Evolutionary conservation across 805 yeast species (phyloP).

Genomic region (Saccharomycopsis sp.): DNA sequence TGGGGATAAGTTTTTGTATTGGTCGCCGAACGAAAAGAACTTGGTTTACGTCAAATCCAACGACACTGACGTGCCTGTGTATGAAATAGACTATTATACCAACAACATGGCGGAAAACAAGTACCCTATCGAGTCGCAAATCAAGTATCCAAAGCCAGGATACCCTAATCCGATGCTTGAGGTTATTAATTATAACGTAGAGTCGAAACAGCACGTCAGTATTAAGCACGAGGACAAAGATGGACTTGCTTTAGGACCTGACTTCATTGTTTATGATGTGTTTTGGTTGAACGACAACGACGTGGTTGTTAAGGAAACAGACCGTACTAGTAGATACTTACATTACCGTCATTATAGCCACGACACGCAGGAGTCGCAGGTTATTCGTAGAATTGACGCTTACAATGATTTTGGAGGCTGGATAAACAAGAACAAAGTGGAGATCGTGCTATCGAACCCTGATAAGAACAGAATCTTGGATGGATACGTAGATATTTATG

Average conservation of each 20-base stretch:
- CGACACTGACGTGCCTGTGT: conserved; percentile 68
- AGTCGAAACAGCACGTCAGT: background rate
- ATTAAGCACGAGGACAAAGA: conserved; percentile 23
- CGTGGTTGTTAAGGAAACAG: conserved; percentile 53
- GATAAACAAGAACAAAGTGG: conserved; percentile 49
- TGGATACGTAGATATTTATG: conserved; percentile 63
- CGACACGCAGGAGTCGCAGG: conserved; percentile 26
- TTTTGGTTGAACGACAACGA: conserved; percentile 48
- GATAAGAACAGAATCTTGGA: conserved; percentile 27
- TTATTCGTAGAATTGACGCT: conserved; percentile 41
- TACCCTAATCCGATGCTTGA: conserved; percentile 63
- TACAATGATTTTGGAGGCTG: conserved; percentile 41
- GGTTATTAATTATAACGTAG: conserved; percentile 40
- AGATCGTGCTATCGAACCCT: conserved; percentile 33
- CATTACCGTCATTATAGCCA: conserved; percentile 43
- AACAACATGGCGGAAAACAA: conserved; percentile 41
- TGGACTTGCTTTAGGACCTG: conserved; percentile 30
- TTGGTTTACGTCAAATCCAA: conserved; percentile 61
- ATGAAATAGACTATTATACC: conserved; percentile 68
- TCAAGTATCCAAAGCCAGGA: conserved; percentile 86
- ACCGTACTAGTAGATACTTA: conserved; percentile 52
- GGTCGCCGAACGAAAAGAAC: conserved; percentile 72
- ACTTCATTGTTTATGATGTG: conserved; percentile 53
- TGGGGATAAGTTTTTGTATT: conserved; percentile 70
- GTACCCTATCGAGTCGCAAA: conserved; percentile 54